These are phyloP conservation scores for Hydrangea macrophylla DNA, from an alignment of 148 eudicot genomes.

Conservation along the genomic window DNA sequence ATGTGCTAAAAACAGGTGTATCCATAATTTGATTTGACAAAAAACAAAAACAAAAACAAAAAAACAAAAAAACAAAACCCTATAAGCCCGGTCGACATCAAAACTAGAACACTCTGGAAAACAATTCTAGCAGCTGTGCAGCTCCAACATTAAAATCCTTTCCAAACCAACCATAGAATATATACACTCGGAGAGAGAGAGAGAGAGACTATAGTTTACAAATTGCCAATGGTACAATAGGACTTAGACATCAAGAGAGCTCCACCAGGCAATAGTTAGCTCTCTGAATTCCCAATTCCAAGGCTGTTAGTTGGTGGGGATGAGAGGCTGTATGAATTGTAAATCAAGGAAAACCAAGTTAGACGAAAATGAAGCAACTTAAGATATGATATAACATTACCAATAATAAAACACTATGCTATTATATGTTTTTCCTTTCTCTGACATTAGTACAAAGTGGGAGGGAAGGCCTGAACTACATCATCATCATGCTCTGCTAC, in stretches of 20 bases:
- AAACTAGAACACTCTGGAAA: conserved; percentile 1
- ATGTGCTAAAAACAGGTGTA: too few relatives aligned
- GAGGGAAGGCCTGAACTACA: background rate
- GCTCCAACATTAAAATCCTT: conserved; percentile 5
- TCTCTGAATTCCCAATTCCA: conserved; percentile 2
- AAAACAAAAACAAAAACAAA: background rate
- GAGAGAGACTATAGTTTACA: conserved; percentile 12
- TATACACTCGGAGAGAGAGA: conserved; percentile 8
- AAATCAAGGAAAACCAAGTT: conserved; percentile 7
- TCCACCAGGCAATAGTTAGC: conserved; percentile 16
- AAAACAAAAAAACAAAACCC: background rate
- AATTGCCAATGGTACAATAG: conserved; percentile 5
- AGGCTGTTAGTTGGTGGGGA: conserved; percentile 16
- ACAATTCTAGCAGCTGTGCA: conserved; percentile 8
- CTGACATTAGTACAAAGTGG: conserved; percentile 16
- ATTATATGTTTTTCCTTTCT: conserved; percentile 17
- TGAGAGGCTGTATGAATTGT: conserved; percentile 14
- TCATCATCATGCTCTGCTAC: conserved; percentile 12
- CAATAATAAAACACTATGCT: conserved; percentile 22
- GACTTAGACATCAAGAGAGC: conserved; percentile 15
- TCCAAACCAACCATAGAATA: conserved; percentile 17
- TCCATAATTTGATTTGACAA: background rate
- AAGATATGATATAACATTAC: conserved; percentile 22
- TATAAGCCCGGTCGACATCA: background rate
- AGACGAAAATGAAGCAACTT: conserved; percentile 13